Percentiles rank a stretch among this genome's conserved stretches.
Evolutionary conservation across 2,329 filamentous ascomycete species (phyloP).

Genomic region (Claviceps sp.): DNA sequence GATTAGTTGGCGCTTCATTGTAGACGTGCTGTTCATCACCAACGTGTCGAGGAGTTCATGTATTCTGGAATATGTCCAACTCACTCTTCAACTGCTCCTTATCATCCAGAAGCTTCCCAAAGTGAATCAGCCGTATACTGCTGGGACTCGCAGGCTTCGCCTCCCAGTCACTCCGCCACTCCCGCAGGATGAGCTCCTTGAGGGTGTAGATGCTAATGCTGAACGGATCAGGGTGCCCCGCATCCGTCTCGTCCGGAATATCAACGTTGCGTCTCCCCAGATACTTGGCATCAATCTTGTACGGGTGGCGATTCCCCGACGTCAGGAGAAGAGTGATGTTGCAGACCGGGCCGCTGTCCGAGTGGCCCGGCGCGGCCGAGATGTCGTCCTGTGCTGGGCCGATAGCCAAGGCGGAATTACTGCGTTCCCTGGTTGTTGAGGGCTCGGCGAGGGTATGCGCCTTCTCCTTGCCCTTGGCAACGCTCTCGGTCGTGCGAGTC

Average conservation of each 20-base stretch:
- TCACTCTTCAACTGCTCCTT: conserved; percentile 74
- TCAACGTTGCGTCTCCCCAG: conserved; percentile 66
- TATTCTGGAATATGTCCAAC: conserved; percentile 14
- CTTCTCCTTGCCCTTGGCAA: conserved; percentile 23
- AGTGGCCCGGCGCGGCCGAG: conserved; percentile 16
- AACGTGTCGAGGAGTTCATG: no score
- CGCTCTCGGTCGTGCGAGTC: background rate
- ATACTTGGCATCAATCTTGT: conserved; percentile 80
- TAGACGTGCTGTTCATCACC: no score
- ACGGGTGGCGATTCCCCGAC: conserved; percentile 72
- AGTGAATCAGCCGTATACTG: conserved; percentile 81
- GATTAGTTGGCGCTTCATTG: no score
- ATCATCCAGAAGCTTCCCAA: conserved; percentile 82
- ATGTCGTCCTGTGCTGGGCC: conserved; percentile 30
- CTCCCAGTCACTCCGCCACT: conserved; percentile 92
- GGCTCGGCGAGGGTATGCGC: conserved; percentile 10
- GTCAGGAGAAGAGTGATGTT: conserved; percentile 74
- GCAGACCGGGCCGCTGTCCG: conserved; percentile 33
- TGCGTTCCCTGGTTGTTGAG: conserved; percentile 17
- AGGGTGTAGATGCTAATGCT: conserved; percentile 87
- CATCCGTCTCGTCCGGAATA: conserved; percentile 50
- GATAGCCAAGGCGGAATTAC: conserved; percentile 27
- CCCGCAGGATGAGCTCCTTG: conserved; percentile 84
- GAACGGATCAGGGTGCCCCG: conserved; percentile 59
- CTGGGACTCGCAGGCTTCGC: conserved; percentile 72